Percentiles rank a stretch among this genome's conserved stretches.
These are phyloP conservation scores for Metschnikowia drakensbergensis DNA, from an alignment of 805 yeast genomes.

Conservation along the genomic window DNA sequence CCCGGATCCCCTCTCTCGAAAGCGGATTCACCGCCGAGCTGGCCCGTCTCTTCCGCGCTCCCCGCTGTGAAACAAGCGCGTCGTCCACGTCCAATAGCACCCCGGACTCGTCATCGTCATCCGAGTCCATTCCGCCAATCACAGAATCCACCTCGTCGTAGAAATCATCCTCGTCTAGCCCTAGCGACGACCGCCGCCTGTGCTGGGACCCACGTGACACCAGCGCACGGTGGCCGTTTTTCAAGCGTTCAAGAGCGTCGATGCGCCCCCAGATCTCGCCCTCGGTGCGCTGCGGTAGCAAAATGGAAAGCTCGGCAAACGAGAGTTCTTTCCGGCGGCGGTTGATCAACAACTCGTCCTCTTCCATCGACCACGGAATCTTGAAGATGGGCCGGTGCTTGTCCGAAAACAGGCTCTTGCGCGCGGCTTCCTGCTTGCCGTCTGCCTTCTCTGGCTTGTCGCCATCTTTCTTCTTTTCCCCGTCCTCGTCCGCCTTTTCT, in stretches of 20 bases:
- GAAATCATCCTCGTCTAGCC: constrained; percentile 42
- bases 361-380: constrained; percentile 57
- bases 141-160: constrained; percentile 41
- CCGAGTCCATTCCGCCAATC: constrained; percentile 33
- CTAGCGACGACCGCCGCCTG: constrained; percentile 37
- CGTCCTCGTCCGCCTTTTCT: constrained; percentile 9
- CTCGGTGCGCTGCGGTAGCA: constrained; percentile 70
- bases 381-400: constrained; percentile 20
- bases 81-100: constrained; percentile 39
- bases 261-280: constrained; percentile 68
- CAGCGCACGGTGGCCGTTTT: constrained; percentile 21
- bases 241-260: constrained; percentile 27
- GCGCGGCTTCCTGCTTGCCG: not conserved
- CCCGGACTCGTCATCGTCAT: constrained; percentile 28
- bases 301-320: constrained; percentile 66
- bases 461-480: constrained; percentile 3
- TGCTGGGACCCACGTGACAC: constrained; percentile 23
- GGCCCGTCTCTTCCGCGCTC: constrained; percentile 31
- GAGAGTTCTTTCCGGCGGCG: constrained; percentile 57
- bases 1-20: constrained; percentile 17
- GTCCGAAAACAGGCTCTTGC: constrained; percentile 3
- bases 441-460: constrained; percentile 5
- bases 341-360: constrained; percentile 61
- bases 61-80: constrained; percentile 19
- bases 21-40: constrained; percentile 43